These are phyloP conservation scores for Staphylotrichum tortipilum DNA, from an alignment of 495 filamentous ascomycete genomes.

Conservation along the genomic window DNA sequence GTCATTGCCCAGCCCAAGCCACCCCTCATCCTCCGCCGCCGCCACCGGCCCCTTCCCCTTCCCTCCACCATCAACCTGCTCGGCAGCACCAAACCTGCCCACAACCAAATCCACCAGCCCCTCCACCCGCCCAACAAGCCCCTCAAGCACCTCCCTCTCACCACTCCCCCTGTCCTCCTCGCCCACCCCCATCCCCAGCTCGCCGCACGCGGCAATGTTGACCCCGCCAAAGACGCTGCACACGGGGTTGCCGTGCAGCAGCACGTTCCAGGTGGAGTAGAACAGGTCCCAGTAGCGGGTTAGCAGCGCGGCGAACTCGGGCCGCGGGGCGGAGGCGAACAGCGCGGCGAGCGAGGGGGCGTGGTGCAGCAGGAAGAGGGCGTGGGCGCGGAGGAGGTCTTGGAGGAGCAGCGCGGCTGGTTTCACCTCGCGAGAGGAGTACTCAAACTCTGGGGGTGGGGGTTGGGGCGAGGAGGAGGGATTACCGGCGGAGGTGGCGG, in stretches of 20 bases:
- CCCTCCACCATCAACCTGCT: slow-evolving; percentile 10
- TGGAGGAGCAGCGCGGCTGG: slow-evolving; percentile 69
- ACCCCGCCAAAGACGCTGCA: slow-evolving; percentile 71
- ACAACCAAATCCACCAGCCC: slow-evolving; percentile 79
- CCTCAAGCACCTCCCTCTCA: slow-evolving; percentile 84
- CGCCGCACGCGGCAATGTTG: slow-evolving; percentile 83
- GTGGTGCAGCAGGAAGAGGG: slow-evolving; percentile 81
- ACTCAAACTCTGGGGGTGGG: slow-evolving; percentile 44
- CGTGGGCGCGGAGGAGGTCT: slow-evolving; percentile 75
- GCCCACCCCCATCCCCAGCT: slow-evolving; percentile 86
- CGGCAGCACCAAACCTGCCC: slow-evolving; percentile 61
- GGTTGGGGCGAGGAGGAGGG: background rate
- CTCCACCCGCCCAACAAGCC: slow-evolving; percentile 57
- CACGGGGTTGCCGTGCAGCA: slow-evolving; percentile 81
- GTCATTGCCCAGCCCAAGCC: slow-evolving; percentile 58
- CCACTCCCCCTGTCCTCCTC: slow-evolving; percentile 90
- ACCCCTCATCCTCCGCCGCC: slow-evolving; percentile 29
- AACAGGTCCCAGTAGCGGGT: slow-evolving; percentile 79
- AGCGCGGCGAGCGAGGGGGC: slow-evolving; percentile 57
- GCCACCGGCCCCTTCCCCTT: background rate
- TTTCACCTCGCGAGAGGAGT: slow-evolving; percentile 80
- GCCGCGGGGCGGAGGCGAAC: slow-evolving; percentile 23
- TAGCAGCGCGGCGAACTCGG: slow-evolving; percentile 47
- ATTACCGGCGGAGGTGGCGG: background rate
- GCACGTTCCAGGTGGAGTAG: slow-evolving; percentile 75